Percentiles rank a stretch among this genome's conserved stretches.
Evolutionary conservation across 2,329 filamentous ascomycete genomes (phyloP).

Genomic region (Ophiostoma ips): DNA sequence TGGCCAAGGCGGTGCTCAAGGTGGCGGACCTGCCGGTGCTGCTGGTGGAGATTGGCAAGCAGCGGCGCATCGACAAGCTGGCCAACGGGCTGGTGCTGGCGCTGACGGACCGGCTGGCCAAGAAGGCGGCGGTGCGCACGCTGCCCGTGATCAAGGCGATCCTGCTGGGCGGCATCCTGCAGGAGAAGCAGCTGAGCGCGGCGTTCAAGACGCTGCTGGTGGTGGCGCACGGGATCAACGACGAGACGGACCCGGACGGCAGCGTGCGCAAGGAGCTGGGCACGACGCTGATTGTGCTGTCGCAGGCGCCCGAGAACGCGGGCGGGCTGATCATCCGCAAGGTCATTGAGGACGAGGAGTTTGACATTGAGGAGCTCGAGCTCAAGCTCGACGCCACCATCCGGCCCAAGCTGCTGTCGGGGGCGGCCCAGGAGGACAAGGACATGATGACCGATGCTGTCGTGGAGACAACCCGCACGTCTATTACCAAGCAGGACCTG

Average conservation of each 20-base stretch:
- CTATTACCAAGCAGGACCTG: conserved; percentile 20
- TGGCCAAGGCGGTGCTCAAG: conserved; percentile 55
- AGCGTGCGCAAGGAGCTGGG: conserved; percentile 50
- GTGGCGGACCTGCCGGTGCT: conserved; percentile 44
- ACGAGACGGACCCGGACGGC: conserved; percentile 38
- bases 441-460: conserved; percentile 33
- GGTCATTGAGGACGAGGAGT: conserved; percentile 51
- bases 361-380: conserved; percentile 64
- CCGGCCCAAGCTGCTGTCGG: conserved; percentile 37
- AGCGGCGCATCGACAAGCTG: conserved; percentile 56
- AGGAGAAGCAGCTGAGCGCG: conserved; percentile 47
- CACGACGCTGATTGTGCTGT: conserved; percentile 51
- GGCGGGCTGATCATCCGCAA: conserved; percentile 52
- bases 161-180: conserved; percentile 44
- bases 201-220: conserved; percentile 52
- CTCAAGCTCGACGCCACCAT: conserved; percentile 60
- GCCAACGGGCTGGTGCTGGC: conserved; percentile 58
- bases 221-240: conserved; percentile 42
- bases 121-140: conserved; percentile 42
- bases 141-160: conserved; percentile 48
- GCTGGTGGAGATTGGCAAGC: conserved; percentile 46
- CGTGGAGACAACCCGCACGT: conserved; percentile 14
- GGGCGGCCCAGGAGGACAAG: conserved; percentile 23
- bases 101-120: conserved; percentile 45
- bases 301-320: conserved; percentile 41